phyloP scores from a whole-genome alignment of 129 eudicot species.

The Daucus carota region DH1_v3.0 NC_030384.2:41592501-41593000 shows the following conservation, averaged over 20 bases:
- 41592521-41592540: no score
- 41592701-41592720: constrained; percentile 71
- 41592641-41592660: neutral
- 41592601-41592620: neutral
- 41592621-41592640: neutral
- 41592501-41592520: no score
- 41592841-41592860: neutral
- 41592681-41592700: constrained; percentile 94
- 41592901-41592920: neutral
- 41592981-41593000: no score
- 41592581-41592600: neutral
- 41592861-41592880: neutral
- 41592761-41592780: constrained; percentile 45
- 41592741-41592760: constrained; percentile 58
- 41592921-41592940: neutral
- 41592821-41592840: neutral
- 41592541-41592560: neutral
- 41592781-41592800: constrained; percentile 2
- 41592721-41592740: constrained; percentile 81
- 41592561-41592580: neutral
- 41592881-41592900: neutral
- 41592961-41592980: no score
- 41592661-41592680: constrained; percentile 69
- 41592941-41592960: neutral
- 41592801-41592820: neutral